Conservation (phyloP, 306 rosid species). For the Cicer yamashitae region DNA sequence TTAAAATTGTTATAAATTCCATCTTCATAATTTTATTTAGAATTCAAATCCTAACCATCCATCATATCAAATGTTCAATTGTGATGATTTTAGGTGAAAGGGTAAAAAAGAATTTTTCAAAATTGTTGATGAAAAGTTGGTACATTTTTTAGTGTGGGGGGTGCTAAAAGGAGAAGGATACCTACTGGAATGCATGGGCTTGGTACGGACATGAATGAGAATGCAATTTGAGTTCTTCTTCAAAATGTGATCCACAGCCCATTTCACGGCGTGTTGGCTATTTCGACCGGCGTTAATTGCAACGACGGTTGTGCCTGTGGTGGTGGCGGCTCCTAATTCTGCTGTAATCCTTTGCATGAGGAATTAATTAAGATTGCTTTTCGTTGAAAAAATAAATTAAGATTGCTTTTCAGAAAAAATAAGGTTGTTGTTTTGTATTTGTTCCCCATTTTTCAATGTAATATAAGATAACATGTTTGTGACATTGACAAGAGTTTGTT, state of each 20-base stretch:
- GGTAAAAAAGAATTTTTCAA: not conserved
- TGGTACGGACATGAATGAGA: constrained; percentile 71
- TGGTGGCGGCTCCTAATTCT: not conserved
- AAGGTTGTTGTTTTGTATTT: not conserved
- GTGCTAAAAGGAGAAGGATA: constrained; percentile 54
- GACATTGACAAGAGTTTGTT: not conserved
- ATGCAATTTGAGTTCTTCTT: constrained; percentile 47
- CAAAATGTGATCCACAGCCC: constrained; percentile 80
- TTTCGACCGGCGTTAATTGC: constrained; percentile 69
- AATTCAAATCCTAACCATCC: not conserved
- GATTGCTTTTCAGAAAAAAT: not conserved
- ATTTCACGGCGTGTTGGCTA: constrained; percentile 71
- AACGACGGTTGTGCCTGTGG: constrained; percentile 53
- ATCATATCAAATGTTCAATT: not conserved
- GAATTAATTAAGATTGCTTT: not conserved
- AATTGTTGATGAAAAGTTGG: not conserved
- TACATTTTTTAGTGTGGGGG: not conserved
- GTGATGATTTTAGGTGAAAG: not conserved
- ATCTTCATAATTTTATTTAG: not conserved
- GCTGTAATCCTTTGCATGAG: not conserved
- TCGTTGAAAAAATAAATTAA: too few relatives aligned
- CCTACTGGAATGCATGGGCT: constrained; percentile 71
- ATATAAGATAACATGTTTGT: not conserved
- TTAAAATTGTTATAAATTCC: not conserved
- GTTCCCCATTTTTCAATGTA: not conserved